Percentiles rank a stretch among this genome's conserved stretches.
Conservation (phyloP, 371 early-diverging fungal genomes). For the Nematocida minor region DNA sequence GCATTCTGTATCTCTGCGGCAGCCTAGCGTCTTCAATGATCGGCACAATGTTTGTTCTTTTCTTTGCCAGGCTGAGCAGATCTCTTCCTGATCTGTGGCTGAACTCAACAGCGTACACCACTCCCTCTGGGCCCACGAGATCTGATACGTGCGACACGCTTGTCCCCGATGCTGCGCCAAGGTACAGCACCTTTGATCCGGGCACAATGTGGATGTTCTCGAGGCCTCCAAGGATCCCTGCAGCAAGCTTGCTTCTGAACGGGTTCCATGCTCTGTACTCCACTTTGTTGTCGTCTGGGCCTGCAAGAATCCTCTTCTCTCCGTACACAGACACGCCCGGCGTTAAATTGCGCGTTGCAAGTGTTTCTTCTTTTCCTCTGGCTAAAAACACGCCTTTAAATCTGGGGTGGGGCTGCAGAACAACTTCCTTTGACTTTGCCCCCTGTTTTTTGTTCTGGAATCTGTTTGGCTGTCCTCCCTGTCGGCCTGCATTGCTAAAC, state of each 20-base stretch:
- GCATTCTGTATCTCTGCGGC: constrained; percentile 99
- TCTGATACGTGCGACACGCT: constrained; percentile 99
- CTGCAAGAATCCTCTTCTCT: constrained; percentile 91
- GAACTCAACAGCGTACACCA: constrained; percentile 98
- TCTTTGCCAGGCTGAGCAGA: constrained; percentile 98
- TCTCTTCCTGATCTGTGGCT: constrained; percentile 98
- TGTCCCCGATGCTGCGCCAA: constrained; percentile 95
- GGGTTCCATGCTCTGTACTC: constrained; percentile 99
- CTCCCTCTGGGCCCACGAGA: constrained; percentile 82
- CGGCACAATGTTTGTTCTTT: constrained; percentile 98
- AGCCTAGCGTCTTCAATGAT: constrained; percentile 99
- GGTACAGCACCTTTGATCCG: constrained; percentile 92
- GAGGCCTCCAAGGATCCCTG: constrained; percentile 95
- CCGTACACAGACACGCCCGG: constrained; percentile 96
- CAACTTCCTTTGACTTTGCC: constrained; percentile 62
- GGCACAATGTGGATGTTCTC: constrained; percentile 91
- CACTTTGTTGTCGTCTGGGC: constrained; percentile 81
- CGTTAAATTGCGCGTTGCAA: constrained; percentile 93
- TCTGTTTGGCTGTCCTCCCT: not conserved
- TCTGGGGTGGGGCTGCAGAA: constrained; percentile 89
- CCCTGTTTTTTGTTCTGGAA: constrained; percentile 12
- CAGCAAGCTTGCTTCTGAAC: constrained; percentile 97
- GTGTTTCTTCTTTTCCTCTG: constrained; percentile 93
- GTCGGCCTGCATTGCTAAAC: not conserved
- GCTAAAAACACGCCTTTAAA: constrained; percentile 92